Base-by-base conservation (phyloP, 345 rosid species). In the Zanthoxylum bungeanum region DNA sequence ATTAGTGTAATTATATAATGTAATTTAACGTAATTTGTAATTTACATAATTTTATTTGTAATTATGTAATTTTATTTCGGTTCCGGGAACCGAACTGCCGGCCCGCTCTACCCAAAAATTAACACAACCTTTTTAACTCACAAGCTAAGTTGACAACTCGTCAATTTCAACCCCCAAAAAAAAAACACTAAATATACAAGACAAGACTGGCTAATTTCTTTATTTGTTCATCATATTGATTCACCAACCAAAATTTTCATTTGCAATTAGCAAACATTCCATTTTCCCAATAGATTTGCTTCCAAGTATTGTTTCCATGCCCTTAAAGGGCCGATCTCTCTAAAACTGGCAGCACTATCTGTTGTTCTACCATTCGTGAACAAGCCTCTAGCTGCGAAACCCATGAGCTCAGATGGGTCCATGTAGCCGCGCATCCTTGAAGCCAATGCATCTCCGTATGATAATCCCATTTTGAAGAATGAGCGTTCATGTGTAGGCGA, bases 341-440 rank as follows among this genome's bases (percentile, higher is more conserved):
- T 60, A n/a, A 58, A 21, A 28, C 37, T 63, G 5, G 59, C 55
- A 30, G 28, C 17, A 28, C 49, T 64, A 51, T 55, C 78, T 47
- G 72, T 73, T 4, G 63, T 44, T 69, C 71, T 64, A 28, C 25
- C n/a, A 31, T 70, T 89, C 76, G 60, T 14, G 69, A 92, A 84
- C 59, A 92, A 64, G 34, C 85, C 91, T 76, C 80, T 89, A 5
- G 98, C 97, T 0, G 98, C 93, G 4, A 94, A 94, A 16, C 95
- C 91, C 86, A 92, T 77, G 3, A 90, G 78, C 74, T 92, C 93
- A 0, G 85, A 76, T 7, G 91, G 83, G 60, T 86, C 87, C 81
- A 84, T 58, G 14, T 64, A 83, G 63, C 84, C 83, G 51, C 82
- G 83, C 58, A 89, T 80, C 75, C 86, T 84, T 5, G 85, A 40